A percentile compares a stretch with the other conserved stretches of the same genome.
These are phyloP conservation scores for Silene uniflora DNA, from an alignment of 148 eudicot genomes.

Conservation along the genomic window DNA sequence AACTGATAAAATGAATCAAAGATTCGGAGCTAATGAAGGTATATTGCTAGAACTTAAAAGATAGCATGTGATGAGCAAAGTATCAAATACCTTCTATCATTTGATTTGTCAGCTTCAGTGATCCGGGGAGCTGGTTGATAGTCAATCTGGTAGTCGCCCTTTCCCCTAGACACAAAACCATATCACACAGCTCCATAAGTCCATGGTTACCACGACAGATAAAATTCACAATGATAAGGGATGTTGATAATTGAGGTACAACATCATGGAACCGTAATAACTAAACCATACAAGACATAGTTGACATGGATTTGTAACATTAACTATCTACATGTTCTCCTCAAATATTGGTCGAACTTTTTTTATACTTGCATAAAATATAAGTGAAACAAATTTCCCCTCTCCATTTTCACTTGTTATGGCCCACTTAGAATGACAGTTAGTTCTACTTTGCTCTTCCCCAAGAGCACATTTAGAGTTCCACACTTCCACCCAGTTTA, in stretches of 20 bases:
- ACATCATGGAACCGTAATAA: neutral
- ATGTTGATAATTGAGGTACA: neutral
- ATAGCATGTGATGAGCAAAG: neutral
- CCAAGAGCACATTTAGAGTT: too few species aligned
- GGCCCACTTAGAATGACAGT: too few species aligned
- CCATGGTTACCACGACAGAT: neutral
- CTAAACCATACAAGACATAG: neutral
- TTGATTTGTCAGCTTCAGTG: slow-evolving; percentile 86
- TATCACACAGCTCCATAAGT: neutral
- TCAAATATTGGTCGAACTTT: too few species aligned
- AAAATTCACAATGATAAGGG: neutral
- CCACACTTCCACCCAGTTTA: too few species aligned
- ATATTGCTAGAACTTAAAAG: neutral
- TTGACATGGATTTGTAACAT: neutral
- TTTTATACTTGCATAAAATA: too few species aligned
- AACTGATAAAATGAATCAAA: neutral
- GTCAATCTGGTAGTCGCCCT: slow-evolving; percentile 82
- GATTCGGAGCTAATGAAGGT: neutral
- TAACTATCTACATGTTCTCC: neutral
- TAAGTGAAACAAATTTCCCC: too few species aligned
- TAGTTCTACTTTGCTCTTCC: too few species aligned
- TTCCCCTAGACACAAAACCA: slow-evolving; percentile 52
- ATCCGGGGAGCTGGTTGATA: slow-evolving; percentile 81
- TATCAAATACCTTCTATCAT: slow-evolving; percentile 61
- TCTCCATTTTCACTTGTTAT: too few species aligned